Evolutionary conservation across 169 alveolate species (phyloP).

Genomic region (Cryptosporidium parvum): DNA sequence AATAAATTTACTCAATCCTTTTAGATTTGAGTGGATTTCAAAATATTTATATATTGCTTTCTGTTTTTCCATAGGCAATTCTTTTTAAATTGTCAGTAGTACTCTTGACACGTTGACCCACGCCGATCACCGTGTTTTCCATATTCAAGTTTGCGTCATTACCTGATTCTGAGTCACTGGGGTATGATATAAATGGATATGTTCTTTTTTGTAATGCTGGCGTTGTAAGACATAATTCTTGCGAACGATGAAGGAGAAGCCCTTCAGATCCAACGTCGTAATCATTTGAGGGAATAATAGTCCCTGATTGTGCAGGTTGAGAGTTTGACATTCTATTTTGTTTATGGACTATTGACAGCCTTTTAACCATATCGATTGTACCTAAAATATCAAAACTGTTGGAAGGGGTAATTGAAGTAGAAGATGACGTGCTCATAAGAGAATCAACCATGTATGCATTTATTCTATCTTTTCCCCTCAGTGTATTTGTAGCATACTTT

Average conservation of each 20-base stretch:
- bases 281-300: not conserved
- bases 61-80: not conserved
- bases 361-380: constrained; percentile 71
- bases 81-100: not conserved
- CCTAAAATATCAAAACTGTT: constrained; percentile 50
- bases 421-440: constrained; percentile 44
- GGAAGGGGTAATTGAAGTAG: constrained; percentile 66
- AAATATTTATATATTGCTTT: not conserved
- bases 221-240: constrained; percentile 39
- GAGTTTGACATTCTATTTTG: constrained; percentile 72
- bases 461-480: constrained; percentile 57
- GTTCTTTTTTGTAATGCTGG: constrained; percentile 39
- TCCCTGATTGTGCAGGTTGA: constrained; percentile 39
- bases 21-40: not conserved
- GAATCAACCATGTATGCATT: constrained; percentile 60
- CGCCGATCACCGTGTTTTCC: not conserved
- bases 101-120: not conserved
- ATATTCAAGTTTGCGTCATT: not conserved
- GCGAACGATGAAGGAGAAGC: not conserved
- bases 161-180: not conserved
- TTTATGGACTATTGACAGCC: constrained; percentile 44
- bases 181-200: not conserved
- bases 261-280: not conserved
- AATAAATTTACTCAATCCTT: not conserved
- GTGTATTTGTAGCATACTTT: constrained; percentile 26